Conservation (phyloP, 768 basidiomycete genomes). For the Agrocybe pediades region DNA sequence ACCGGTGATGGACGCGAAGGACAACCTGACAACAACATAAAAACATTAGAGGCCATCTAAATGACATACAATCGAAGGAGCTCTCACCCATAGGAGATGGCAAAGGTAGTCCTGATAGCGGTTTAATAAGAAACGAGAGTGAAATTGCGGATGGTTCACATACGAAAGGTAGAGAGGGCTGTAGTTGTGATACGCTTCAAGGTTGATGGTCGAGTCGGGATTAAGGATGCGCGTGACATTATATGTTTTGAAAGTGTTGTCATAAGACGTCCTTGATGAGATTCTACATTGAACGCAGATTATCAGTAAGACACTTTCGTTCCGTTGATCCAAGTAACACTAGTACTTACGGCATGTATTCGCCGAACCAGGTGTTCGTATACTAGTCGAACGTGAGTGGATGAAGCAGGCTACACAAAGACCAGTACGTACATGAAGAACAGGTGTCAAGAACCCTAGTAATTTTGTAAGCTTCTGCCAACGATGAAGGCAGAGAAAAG, state of each 20-base stretch:
- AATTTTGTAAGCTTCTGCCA: not conserved
- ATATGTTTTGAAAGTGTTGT: constrained; percentile 59
- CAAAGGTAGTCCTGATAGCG: constrained; percentile 53
- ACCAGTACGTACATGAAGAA: constrained; percentile 45
- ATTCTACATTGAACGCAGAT: constrained; percentile 34
- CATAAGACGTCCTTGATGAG: constrained; percentile 59
- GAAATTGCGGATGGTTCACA: constrained; percentile 1
- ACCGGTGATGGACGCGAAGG: constrained; percentile 72
- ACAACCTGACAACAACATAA: constrained; percentile 35
- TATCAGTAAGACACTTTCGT: too few relatives aligned
- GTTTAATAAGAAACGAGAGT: not conserved
- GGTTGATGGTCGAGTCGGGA: constrained; percentile 51
- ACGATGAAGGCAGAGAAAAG: not conserved
- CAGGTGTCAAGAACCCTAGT: constrained; percentile 55
- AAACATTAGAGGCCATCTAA: not conserved
- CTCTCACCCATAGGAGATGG: constrained; percentile 64
- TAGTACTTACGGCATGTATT: constrained; percentile 52
- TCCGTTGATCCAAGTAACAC: not conserved
- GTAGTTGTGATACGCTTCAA: constrained; percentile 52
- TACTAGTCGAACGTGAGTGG: constrained; percentile 33
- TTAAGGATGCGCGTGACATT: constrained; percentile 58
- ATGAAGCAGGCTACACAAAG: not conserved
- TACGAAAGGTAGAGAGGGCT: constrained; percentile 61
- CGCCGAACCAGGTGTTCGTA: constrained; percentile 60
- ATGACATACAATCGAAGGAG: not conserved